phyloP scores from a whole-genome alignment of 257 asterid genomes.

The Forsythia viridissima region DNA sequence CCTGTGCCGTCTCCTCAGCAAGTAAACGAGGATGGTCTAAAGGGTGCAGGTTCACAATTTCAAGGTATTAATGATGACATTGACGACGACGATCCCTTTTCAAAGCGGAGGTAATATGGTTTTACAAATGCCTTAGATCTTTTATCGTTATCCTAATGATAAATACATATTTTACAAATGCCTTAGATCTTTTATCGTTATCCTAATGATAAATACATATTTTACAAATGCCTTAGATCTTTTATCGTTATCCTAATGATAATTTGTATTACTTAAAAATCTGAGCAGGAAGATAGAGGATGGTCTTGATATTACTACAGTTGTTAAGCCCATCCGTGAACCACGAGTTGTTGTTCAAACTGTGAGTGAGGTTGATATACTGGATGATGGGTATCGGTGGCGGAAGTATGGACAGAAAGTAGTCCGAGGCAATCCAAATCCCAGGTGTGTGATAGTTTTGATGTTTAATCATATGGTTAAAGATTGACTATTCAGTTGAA shows the following conservation, averaged over 20 bases:
- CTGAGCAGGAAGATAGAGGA: conserved; percentile 82
- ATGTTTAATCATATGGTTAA: conserved; percentile 18
- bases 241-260: conserved; percentile 9
- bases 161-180: too few species aligned
- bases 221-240: neutral
- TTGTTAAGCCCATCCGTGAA: conserved; percentile 96
- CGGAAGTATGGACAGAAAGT: conserved; percentile 98
- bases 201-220: neutral
- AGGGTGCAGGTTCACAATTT: conserved; percentile 55
- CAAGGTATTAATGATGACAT: conserved; percentile 59
- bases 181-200: neutral
- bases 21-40: conserved; percentile 60
- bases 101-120: conserved; percentile 67
- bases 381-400: conserved; percentile 98
- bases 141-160: neutral
- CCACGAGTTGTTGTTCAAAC: conserved; percentile 98
- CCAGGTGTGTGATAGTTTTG: conserved; percentile 57
- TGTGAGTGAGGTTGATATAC: conserved; percentile 93
- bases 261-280: conserved; percentile 20
- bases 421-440: conserved; percentile 97
- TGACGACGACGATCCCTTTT: conserved; percentile 73
- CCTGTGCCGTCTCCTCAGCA: conserved; percentile 67
- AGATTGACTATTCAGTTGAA: neutral
- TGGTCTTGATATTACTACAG: conserved; percentile 61
- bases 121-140: conserved; percentile 1